A percentile compares a stretch with the other conserved stretches of the same genome.
Evolutionary conservation across 1,284 basidiomycete genomes (phyloP).

Genomic region (Papiliotrema fonsecae): DNA sequence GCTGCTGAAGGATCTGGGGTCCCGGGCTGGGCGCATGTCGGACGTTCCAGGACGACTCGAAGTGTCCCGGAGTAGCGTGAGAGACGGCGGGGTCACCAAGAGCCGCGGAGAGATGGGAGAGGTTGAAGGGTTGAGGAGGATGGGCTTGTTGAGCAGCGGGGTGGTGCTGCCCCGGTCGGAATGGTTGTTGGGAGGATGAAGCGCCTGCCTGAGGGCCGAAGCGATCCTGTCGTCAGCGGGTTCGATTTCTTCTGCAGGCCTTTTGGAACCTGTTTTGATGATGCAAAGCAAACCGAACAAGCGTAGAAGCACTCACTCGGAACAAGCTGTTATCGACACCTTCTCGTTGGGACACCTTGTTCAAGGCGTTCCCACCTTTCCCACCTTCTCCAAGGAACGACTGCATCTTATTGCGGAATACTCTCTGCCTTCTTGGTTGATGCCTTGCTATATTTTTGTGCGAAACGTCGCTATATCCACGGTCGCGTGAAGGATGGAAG

Average conservation of each 20-base stretch:
- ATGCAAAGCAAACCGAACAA: too few relatives aligned
- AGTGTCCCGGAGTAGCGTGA: constrained; percentile 8
- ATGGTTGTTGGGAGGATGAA: constrained; percentile 7
- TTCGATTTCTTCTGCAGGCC: neutral
- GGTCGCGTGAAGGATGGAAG: too few relatives aligned
- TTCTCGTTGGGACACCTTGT: constrained; percentile 85
- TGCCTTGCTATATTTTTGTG: too few relatives aligned
- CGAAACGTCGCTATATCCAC: too few relatives aligned
- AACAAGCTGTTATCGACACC: constrained; percentile 78
- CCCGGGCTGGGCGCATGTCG: neutral
- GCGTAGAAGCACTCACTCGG: constrained; percentile 25
- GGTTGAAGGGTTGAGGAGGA: constrained; percentile 42
- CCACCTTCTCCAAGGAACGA: constrained; percentile 82
- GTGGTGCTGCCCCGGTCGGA: constrained; percentile 1
- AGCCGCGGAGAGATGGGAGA: constrained; percentile 39
- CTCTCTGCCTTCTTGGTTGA: too few relatives aligned
- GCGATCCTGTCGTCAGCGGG: constrained; percentile 1
- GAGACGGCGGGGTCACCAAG: constrained; percentile 12
- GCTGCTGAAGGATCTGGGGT: neutral
- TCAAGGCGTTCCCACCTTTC: constrained; percentile 76
- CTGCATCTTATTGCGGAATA: too few relatives aligned
- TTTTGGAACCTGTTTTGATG: too few relatives aligned
- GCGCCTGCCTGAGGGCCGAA: constrained; percentile 1
- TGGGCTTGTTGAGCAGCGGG: constrained; percentile 9
- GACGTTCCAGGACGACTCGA: constrained; percentile 8